phyloP scores from a whole-genome alignment of 1,139 yeast genomes.

The Blastobotrys persicus region DNA sequence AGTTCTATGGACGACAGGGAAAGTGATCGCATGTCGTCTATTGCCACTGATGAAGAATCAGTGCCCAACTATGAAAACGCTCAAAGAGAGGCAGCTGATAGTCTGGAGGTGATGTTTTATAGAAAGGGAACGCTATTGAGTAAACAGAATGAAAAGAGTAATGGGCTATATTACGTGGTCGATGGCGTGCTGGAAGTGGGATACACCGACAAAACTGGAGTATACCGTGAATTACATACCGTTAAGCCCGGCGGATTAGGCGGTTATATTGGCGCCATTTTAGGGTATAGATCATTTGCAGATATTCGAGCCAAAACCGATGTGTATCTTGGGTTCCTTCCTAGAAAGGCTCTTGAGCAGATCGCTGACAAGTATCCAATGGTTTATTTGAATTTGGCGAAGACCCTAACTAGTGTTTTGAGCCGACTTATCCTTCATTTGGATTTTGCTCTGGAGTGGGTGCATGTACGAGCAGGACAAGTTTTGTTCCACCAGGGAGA shows the following conservation, averaged over 20 bases:
- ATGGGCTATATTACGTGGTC: constrained; percentile 77
- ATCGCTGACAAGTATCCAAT: constrained; percentile 74
- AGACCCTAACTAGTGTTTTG: constrained; percentile 61
- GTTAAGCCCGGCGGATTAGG: constrained; percentile 80
- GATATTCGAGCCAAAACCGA: constrained; percentile 59
- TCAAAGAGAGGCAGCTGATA: constrained; percentile 63
- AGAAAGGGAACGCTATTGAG: constrained; percentile 57
- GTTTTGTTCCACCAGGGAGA: constrained; percentile 79
- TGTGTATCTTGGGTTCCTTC: constrained; percentile 67
- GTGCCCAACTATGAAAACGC: constrained; percentile 43
- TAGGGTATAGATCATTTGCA: constrained; percentile 78
- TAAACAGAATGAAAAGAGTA: constrained; percentile 60
- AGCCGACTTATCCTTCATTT: constrained; percentile 67
- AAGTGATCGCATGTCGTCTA: constrained; percentile 11
- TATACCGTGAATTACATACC: constrained; percentile 50
- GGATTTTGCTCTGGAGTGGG: constrained; percentile 95
- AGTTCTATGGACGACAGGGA: constrained; percentile 15
- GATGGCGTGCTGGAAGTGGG: constrained; percentile 72
- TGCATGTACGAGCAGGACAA: constrained; percentile 83
- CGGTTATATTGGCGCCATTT: constrained; percentile 78
- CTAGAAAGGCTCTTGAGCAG: constrained; percentile 59
- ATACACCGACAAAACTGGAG: constrained; percentile 35
- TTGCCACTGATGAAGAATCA: constrained; percentile 17
- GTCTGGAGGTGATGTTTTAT: constrained; percentile 55
- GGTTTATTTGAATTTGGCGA: constrained; percentile 75